phyloP scores from a whole-genome alignment of 805 yeast genomes.

The Metschnikowia cerradonensis region DNA sequence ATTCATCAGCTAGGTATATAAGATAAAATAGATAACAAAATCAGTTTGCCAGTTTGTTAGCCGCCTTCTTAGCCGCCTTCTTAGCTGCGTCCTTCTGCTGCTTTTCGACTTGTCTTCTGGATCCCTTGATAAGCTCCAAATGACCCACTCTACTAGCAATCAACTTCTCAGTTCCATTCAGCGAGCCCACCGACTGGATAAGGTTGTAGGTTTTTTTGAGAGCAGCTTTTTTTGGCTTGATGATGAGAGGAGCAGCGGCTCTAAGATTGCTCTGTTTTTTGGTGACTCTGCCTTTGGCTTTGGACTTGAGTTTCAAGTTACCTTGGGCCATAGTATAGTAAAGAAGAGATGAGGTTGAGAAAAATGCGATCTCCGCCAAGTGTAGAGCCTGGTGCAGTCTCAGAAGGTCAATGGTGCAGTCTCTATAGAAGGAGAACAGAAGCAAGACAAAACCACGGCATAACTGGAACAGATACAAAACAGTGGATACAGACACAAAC shows the following conservation, averaged over 20 bases:
- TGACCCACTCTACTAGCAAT: constrained; percentile 92
- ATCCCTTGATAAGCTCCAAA: constrained; percentile 84
- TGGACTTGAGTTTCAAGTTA: constrained; percentile 52
- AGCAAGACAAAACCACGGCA: too few relatives aligned
- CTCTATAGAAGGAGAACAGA: too few relatives aligned
- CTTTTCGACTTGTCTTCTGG: constrained; percentile 78
- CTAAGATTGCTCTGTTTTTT: constrained; percentile 63
- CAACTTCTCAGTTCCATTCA: constrained; percentile 65
- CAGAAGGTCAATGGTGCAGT: neutral
- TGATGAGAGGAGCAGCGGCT: constrained; percentile 67
- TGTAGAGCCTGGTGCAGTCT: neutral
- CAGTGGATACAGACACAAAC: too few relatives aligned
- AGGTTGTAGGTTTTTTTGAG: constrained; percentile 46
- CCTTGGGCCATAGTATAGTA: constrained; percentile 70
- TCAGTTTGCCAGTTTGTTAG: neutral
- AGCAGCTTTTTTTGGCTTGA: constrained; percentile 63
- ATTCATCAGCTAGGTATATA: neutral
- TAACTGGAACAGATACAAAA: too few relatives aligned
- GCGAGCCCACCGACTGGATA: constrained; percentile 40
- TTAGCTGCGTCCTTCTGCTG: constrained; percentile 39
- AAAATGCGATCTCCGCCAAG: neutral
- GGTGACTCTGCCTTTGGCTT: constrained; percentile 49
- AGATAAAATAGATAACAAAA: neutral
- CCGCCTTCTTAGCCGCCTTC: constrained; percentile 18
- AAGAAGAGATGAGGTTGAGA: neutral